Conservation (phyloP, 441 rosid species). For the Populus tomentosa region DNA sequence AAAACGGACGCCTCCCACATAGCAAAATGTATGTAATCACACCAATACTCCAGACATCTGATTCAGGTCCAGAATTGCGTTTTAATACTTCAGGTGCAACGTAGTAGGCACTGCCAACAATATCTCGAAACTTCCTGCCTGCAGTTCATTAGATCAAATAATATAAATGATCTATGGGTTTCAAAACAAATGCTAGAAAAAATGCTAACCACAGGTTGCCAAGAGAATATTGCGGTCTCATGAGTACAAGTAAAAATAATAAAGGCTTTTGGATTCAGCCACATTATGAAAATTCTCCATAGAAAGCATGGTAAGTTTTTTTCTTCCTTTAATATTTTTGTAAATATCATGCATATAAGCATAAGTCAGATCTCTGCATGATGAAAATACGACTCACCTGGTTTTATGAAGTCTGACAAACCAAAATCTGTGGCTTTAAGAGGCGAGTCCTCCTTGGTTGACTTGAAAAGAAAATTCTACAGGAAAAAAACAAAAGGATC, state of each 20-base stretch:
- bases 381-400: slow-evolving; percentile 45
- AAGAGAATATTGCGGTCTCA: background rate
- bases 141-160: slow-evolving; percentile 24
- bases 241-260: background rate
- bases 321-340: background rate
- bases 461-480: slow-evolving; percentile 92
- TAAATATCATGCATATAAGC: background rate
- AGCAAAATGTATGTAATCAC: slow-evolving; percentile 92
- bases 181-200: background rate
- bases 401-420: slow-evolving; percentile 87
- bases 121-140: slow-evolving; percentile 90
- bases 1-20: slow-evolving; percentile 95
- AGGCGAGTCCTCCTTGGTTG: slow-evolving; percentile 60
- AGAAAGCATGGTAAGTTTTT: background rate
- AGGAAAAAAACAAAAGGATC: slow-evolving; percentile 13
- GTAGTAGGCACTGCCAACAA: slow-evolving; percentile 25
- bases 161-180: background rate
- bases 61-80: slow-evolving; percentile 93
- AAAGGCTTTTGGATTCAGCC: background rate
- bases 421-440: slow-evolving; percentile 95
- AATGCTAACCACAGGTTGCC: background rate
- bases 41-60: slow-evolving; percentile 98
- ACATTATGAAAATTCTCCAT: background rate
- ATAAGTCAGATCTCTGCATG: slow-evolving; percentile 3
- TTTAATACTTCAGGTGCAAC: slow-evolving; percentile 96